Percentiles rank a stretch among this genome's conserved stretches.
Conservation (phyloP, 345 rosid species). For the Cardiospermum halicacabum region DNA sequence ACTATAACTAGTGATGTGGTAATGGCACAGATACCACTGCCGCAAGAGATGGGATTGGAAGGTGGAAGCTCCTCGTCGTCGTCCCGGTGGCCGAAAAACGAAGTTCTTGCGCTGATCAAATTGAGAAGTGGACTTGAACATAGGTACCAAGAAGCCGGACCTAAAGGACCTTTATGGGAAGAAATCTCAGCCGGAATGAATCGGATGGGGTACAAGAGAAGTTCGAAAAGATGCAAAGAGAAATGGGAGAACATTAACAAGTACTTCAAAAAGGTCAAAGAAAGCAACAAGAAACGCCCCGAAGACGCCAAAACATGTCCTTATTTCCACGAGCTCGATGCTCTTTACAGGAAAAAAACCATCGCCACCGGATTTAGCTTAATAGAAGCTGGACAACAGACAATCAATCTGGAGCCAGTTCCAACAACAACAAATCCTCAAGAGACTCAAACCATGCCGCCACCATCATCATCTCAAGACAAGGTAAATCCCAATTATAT, state of each 20-base stretch:
- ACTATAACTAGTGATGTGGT: slow-evolving; percentile 26
- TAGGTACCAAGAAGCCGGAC: slow-evolving; percentile 62
- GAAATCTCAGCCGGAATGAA: slow-evolving; percentile 64
- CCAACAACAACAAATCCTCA: slow-evolving; percentile 25
- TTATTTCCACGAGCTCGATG: slow-evolving; percentile 77
- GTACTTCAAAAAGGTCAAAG: slow-evolving; percentile 87
- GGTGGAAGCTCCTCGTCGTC: slow-evolving; percentile 40
- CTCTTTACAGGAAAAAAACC: slow-evolving; percentile 54
- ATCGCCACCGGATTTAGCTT: slow-evolving; percentile 25
- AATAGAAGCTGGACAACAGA: slow-evolving; percentile 17
- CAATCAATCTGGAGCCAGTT: slow-evolving; percentile 11
- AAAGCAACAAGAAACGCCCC: slow-evolving; percentile 74
- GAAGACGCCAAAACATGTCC: slow-evolving; percentile 90
- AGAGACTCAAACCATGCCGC: slow-evolving; percentile 3
- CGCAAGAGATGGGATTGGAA: slow-evolving; percentile 29
- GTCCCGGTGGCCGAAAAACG: slow-evolving; percentile 80
- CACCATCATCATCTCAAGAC: slow-evolving; percentile 18
- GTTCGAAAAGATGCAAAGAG: slow-evolving; percentile 76
- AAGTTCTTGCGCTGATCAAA: slow-evolving; percentile 63
- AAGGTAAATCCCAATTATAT: too few relatives aligned
- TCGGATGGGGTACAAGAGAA: slow-evolving; percentile 63
- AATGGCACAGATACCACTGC: slow-evolving; percentile 38
- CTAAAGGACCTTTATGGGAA: slow-evolving; percentile 83
- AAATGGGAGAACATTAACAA: slow-evolving; percentile 95
- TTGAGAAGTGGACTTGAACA: slow-evolving; percentile 57